Evolutionary conservation across 176 grass and related monocot species (phyloP).

Genomic region (Aegilops bicornis): DNA sequence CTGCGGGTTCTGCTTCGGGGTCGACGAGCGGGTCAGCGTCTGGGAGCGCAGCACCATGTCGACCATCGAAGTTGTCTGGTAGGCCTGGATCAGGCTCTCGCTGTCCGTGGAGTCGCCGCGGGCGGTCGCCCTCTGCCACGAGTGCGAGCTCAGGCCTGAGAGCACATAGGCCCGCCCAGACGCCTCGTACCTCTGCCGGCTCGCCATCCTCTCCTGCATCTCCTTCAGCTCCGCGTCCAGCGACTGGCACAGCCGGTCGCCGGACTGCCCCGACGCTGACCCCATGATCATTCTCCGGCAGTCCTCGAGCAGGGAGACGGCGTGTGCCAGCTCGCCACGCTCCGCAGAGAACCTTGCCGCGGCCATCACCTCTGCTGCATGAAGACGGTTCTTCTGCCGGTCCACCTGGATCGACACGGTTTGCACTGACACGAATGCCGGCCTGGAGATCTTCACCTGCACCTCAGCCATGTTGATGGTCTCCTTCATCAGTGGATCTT

Average conservation of each 20-base stretch:
- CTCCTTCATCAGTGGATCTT: constrained; percentile 73
- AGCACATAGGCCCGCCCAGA: constrained; percentile 77
- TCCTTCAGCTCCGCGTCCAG: constrained; percentile 84
- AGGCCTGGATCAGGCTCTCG: constrained; percentile 63
- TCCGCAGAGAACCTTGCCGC: constrained; percentile 72
- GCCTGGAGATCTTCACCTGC: constrained; percentile 72
- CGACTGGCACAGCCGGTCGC: constrained; percentile 62
- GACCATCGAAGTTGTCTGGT: constrained; percentile 84
- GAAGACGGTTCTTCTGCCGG: constrained; percentile 76
- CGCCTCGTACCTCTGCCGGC: constrained; percentile 67
- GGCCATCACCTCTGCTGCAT: constrained; percentile 82
- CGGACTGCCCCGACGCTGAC: constrained; percentile 54
- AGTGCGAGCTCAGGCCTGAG: constrained; percentile 85
- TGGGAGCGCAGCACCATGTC: constrained; percentile 88
- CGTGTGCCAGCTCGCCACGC: constrained; percentile 51
- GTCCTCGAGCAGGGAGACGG: constrained; percentile 69
- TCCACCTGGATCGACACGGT: constrained; percentile 75
- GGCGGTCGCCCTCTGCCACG: constrained; percentile 77
- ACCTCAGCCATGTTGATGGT: constrained; percentile 54
- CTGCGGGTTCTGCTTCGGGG: constrained; percentile 24
- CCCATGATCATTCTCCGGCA: constrained; percentile 60
- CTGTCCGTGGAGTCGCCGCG: constrained; percentile 71
- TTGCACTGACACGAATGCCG: constrained; percentile 46
- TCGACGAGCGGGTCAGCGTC: constrained; percentile 49
- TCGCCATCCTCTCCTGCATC: constrained; percentile 87